Evolutionary conservation across 495 filamentous ascomycete species (phyloP), one percentile per base, ranked within the genome.

Genomic region (Xylaria palmicola): DNA sequence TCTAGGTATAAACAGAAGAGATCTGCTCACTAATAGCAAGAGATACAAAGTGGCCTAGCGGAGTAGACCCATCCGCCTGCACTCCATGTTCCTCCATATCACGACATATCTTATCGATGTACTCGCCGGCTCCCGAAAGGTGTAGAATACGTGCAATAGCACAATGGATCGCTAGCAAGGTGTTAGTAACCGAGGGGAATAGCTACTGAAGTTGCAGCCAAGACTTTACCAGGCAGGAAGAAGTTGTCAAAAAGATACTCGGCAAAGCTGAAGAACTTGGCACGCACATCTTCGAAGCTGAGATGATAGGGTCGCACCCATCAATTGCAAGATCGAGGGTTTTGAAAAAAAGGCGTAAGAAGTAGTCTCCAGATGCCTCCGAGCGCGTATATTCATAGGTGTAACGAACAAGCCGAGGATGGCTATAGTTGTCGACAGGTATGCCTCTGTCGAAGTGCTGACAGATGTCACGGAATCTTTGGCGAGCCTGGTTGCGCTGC

Each of bases 121-220:
- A 75, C 20, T 63, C 65, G 26, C 70, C 70, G 3, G 72, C 73
- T 52, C 65, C 74, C 32, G 72, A 72, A 24, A 75, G 63, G 32
- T 72, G 68, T 43, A 77, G 58, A 45, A 77, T 77, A 52, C 47
- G 59, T 17, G 66, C 63, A 55, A 73, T 72, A 22, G 72, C 74
- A 60, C 68, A 60, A 59, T 77, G 73, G 37, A 77, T 52, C 29
- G 41, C 55, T 20, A 74, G 72, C 34, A 74, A 60, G 49, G 45
- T 48, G 47, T 60, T 60, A 60, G 55, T 29, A 30, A 44, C 15
- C 4, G 39, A 43, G 13, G 26, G 20, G 40, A 24, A 43, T 48
- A 43, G 47, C 32, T 60, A 56, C 40, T 29, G 40, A 43, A 26
- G 44, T 22, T 41, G 48, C 17, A 39, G 41, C 45, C n/a, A 41